These are phyloP conservation scores for Lasiosphaeriaceae sp. DNA, from an alignment of 495 filamentous ascomycete genomes.

Conservation along the genomic window DNA sequence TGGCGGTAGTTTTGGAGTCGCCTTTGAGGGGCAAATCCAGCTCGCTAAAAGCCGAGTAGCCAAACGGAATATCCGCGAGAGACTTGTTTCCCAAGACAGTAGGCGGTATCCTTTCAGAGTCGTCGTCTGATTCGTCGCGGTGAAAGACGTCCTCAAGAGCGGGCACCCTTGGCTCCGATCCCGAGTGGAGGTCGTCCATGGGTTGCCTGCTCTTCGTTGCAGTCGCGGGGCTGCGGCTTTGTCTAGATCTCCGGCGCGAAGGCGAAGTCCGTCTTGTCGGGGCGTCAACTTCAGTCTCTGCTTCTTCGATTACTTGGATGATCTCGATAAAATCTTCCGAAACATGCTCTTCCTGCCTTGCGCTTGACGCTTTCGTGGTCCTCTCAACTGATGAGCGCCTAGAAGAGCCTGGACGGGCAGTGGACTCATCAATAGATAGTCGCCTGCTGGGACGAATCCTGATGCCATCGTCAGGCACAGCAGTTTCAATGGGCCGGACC, in stretches of 20 bases:
- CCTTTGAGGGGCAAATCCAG: slow-evolving; percentile 47
- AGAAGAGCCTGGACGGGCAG: slow-evolving; percentile 28
- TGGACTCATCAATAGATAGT: slow-evolving; percentile 24
- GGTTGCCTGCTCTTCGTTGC: slow-evolving; percentile 18
- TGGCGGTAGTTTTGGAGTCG: slow-evolving; percentile 35
- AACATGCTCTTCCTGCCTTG: slow-evolving; percentile 29
- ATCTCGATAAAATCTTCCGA: slow-evolving; percentile 48
- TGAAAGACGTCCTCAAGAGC: background rate
- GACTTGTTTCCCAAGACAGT: slow-evolving; percentile 41
- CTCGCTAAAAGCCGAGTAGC: slow-evolving; percentile 56
- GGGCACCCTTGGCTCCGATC: background rate
- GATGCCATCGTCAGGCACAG: slow-evolving; percentile 16
- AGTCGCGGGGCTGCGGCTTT: slow-evolving; percentile 17
- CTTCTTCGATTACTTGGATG: slow-evolving; percentile 33
- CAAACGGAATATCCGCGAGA: slow-evolving; percentile 52
- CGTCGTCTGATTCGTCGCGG: slow-evolving; percentile 15
- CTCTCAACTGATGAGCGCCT: slow-evolving; percentile 22
- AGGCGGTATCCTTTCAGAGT: slow-evolving; percentile 31
- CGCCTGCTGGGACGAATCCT: slow-evolving; percentile 27
- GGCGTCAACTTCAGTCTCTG: slow-evolving; percentile 26
- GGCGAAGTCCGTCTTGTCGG: slow-evolving; percentile 20
- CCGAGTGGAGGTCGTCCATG: slow-evolving; percentile 16
- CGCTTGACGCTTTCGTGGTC: slow-evolving; percentile 15
- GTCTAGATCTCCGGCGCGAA: slow-evolving; percentile 6
- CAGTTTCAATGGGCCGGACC: slow-evolving; percentile 12